These are phyloP conservation scores for Hippophae rhamnoides DNA, from an alignment of 306 rosid species.

Conservation along the genomic window DNA sequence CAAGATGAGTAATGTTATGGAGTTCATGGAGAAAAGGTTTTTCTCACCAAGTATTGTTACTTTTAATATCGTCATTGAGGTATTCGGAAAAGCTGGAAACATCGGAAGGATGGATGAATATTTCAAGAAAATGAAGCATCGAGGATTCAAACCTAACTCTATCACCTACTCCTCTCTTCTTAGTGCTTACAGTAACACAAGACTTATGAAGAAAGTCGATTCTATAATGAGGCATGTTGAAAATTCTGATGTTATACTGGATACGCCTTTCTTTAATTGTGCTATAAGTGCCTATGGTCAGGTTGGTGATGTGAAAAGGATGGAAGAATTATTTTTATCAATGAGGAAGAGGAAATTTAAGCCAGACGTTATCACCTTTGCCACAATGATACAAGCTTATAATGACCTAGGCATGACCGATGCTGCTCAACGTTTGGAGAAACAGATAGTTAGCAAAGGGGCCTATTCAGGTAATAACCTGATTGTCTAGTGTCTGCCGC, in stretches of 20 bases:
- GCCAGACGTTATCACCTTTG: slow-evolving; percentile 57
- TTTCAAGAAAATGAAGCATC: slow-evolving; percentile 65
- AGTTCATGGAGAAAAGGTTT: slow-evolving; percentile 66
- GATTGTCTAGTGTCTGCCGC: background rate
- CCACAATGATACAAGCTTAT: slow-evolving; percentile 64
- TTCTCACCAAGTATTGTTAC: slow-evolving; percentile 66
- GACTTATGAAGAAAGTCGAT: slow-evolving; percentile 47
- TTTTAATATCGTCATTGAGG: slow-evolving; percentile 69
- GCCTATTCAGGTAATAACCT: slow-evolving; percentile 27
- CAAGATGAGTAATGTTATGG: slow-evolving; percentile 57
- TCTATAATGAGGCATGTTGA: slow-evolving; percentile 65
- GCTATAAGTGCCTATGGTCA: slow-evolving; percentile 60
- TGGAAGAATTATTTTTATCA: slow-evolving; percentile 47
- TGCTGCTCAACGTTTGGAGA: slow-evolving; percentile 52
- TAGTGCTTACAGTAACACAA: slow-evolving; percentile 63
- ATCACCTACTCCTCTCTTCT: slow-evolving; percentile 74
- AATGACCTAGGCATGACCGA: slow-evolving; percentile 58
- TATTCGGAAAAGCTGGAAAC: slow-evolving; percentile 70
- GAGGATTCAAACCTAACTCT: slow-evolving; percentile 78
- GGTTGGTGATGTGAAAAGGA: slow-evolving; percentile 53
- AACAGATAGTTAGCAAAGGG: slow-evolving; percentile 32
- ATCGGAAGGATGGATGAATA: slow-evolving; percentile 50
- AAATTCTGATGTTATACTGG: slow-evolving; percentile 67
- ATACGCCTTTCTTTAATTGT: slow-evolving; percentile 79
- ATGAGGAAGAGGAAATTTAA: slow-evolving; percentile 63